A percentile compares a stretch with the other conserved stretches of the same genome.
Conservation (phyloP, 192 early-diverging fungal species). For the Coemansia sp. region DNA sequence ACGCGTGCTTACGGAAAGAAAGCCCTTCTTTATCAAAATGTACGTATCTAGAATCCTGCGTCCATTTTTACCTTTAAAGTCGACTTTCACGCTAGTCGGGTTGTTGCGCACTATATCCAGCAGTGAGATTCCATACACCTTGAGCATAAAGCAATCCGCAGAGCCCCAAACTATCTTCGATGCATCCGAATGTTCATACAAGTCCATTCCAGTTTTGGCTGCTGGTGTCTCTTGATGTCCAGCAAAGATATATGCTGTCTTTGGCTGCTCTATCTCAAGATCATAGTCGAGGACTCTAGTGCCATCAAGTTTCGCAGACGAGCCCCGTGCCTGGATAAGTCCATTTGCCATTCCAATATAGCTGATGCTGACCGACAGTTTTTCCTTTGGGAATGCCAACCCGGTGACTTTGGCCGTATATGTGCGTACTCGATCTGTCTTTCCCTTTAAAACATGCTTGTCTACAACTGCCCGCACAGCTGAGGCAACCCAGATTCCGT, state of each 20-base stretch:
- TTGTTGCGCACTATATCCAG: slow-evolving; percentile 87
- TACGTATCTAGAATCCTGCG: neutral
- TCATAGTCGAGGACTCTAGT: slow-evolving; percentile 63
- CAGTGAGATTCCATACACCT: slow-evolving; percentile 84
- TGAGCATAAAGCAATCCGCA: slow-evolving; percentile 79
- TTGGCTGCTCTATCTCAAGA: slow-evolving; percentile 88
- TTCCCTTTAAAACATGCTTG: slow-evolving; percentile 78
- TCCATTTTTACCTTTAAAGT: slow-evolving; percentile 24
- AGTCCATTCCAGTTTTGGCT: slow-evolving; percentile 90
- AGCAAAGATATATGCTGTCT: slow-evolving; percentile 89
- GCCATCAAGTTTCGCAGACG: slow-evolving; percentile 75
- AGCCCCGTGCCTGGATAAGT: slow-evolving; percentile 84
- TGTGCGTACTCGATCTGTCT: slow-evolving; percentile 75
- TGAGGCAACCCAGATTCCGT: slow-evolving; percentile 92
- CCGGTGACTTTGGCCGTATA: slow-evolving; percentile 78
- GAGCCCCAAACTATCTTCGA: slow-evolving; percentile 87
- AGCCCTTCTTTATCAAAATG: too few relatives aligned
- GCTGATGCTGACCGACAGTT: slow-evolving; percentile 74
- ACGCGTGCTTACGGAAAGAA: slow-evolving; percentile 30
- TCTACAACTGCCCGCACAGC: slow-evolving; percentile 91
- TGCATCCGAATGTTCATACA: slow-evolving; percentile 79
- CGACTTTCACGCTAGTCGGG: slow-evolving; percentile 50
- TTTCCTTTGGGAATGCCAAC: slow-evolving; percentile 86
- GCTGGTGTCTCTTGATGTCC: slow-evolving; percentile 89
- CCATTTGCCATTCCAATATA: slow-evolving; percentile 94